phyloP scores from a whole-genome alignment of 2,329 filamentous ascomycete genomes.

The Bipolaris zeicola region DNA sequence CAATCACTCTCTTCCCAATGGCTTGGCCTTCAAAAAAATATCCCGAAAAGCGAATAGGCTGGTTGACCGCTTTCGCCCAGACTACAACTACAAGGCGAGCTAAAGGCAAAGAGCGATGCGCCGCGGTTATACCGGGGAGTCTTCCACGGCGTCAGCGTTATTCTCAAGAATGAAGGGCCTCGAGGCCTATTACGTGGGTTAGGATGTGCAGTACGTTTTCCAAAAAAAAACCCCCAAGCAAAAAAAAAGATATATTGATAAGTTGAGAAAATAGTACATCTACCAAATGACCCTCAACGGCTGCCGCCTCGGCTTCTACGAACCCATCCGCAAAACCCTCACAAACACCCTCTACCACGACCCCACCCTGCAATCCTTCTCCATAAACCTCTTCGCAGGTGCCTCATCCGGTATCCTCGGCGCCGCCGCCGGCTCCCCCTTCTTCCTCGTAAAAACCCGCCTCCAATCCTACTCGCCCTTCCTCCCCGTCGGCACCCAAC shows the following conservation, averaged over 20 bases:
- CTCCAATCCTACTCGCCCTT: slow-evolving; percentile 93
- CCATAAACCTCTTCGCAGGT: slow-evolving; percentile 91
- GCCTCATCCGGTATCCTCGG: slow-evolving; percentile 88
- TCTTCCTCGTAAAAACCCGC: slow-evolving; percentile 97
- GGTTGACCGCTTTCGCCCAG: slow-evolving; percentile 53
- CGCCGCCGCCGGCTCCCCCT: slow-evolving; percentile 89
- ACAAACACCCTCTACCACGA: slow-evolving; percentile 74
- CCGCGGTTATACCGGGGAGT: slow-evolving; percentile 90
- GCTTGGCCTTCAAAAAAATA: background rate
- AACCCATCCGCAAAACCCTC: slow-evolving; percentile 79
- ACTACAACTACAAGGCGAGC: slow-evolving; percentile 94
- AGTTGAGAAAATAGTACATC: slow-evolving; percentile 65
- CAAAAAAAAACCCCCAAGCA: too few species aligned
- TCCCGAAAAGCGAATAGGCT: background rate
- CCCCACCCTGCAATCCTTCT: slow-evolving; percentile 77
- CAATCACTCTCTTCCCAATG: background rate
- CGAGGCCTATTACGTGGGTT: slow-evolving; percentile 86
- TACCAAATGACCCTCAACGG: slow-evolving; percentile 97
- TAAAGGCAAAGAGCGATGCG: slow-evolving; percentile 83
- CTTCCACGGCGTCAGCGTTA: slow-evolving; percentile 87
- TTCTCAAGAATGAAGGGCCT: slow-evolving; percentile 87
- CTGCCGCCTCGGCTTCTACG: slow-evolving; percentile 96
- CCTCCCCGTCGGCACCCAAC: slow-evolving; percentile 94
- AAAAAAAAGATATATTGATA: too few species aligned
- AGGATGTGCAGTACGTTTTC: slow-evolving; percentile 69